phyloP scores from a whole-genome alignment of 225 moss, liverwort and hornwort genomes.

The Climacium dendroides region DNA sequence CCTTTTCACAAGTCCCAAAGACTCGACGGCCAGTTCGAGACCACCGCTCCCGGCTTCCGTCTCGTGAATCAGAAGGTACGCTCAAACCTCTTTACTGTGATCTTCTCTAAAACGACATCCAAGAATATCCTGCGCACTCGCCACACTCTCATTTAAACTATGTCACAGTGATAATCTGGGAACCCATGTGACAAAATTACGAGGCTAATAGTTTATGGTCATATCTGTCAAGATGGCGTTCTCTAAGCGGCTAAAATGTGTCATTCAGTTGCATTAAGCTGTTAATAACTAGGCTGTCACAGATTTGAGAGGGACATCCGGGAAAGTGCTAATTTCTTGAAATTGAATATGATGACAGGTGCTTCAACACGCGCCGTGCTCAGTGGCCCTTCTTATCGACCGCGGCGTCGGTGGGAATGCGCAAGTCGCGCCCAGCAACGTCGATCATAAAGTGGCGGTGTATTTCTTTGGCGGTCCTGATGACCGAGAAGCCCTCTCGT shows the following conservation, averaged over 20 bases:
- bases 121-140: background rate
- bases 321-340: too few relatives aligned
- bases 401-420: constrained; percentile 52
- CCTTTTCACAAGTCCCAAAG: constrained; percentile 60
- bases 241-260: background rate
- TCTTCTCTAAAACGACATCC: background rate
- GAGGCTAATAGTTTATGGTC: background rate
- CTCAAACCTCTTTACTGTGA: background rate
- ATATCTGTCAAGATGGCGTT: background rate
- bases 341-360: background rate
- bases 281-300: too few relatives aligned
- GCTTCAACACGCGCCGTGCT: constrained; percentile 61
- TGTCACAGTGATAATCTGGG: background rate
- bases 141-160: background rate
- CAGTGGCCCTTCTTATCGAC: constrained; percentile 66
- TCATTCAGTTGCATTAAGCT: background rate
- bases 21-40: constrained; percentile 42
- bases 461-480: constrained; percentile 75
- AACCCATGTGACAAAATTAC: background rate
- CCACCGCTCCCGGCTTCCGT: constrained; percentile 29
- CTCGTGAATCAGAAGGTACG: constrained; percentile 37
- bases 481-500: constrained; percentile 67
- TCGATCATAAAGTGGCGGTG: constrained; percentile 51
- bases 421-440: constrained; percentile 41
- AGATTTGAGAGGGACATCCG: background rate